Evolutionary conservation across 495 filamentous ascomycete genomes (phyloP).

Genomic region (Choiromyces venosus): DNA sequence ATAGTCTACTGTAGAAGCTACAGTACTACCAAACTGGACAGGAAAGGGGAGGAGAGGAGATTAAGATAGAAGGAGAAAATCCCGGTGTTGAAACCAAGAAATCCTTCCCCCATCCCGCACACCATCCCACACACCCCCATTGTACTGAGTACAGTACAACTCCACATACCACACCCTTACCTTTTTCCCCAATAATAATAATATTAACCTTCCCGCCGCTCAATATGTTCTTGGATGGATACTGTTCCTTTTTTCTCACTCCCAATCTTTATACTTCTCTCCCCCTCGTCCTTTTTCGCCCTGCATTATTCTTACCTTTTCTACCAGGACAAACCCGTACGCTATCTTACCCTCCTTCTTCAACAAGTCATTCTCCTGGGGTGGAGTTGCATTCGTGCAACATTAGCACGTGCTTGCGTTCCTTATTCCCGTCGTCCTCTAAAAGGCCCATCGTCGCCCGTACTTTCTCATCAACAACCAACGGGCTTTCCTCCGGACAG

Average conservation of each 20-base stretch:
- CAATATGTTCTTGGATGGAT: neutral
- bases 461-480: neutral
- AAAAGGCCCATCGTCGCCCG: neutral
- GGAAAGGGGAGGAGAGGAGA: neutral
- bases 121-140: neutral
- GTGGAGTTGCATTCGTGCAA: neutral
- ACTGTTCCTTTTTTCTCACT: neutral
- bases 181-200: neutral
- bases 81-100: neutral
- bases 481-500: neutral
- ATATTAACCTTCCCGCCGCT: neutral
- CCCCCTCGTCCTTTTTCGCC: neutral
- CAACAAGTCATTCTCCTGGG: neutral
- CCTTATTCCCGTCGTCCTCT: neutral
- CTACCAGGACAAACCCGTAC: neutral
- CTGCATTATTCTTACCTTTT: neutral
- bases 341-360: neutral
- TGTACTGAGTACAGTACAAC: too few relatives aligned
- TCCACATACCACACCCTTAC: neutral
- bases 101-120: neutral
- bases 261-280: neutral
- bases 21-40: too few relatives aligned
- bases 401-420: neutral
- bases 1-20: too few relatives aligned
- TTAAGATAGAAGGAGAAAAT: neutral